Conservation (phyloP, 257 asterid genomes). For the Nemophila menziesii region DNA sequence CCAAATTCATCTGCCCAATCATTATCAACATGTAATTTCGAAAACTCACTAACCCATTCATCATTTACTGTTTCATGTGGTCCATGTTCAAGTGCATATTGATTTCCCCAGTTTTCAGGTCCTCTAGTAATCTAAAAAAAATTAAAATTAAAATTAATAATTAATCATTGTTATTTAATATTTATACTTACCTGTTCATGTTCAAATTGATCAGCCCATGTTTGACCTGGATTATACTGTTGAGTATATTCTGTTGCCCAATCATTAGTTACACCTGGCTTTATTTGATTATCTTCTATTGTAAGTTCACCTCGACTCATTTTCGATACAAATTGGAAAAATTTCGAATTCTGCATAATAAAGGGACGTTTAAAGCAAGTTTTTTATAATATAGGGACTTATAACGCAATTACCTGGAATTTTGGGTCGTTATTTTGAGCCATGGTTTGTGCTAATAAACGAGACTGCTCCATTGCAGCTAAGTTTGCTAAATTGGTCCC, state of each 20-base stretch:
- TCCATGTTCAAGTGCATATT: constrained; percentile 63
- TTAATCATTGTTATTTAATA: background rate
- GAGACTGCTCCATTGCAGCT: constrained; percentile 89
- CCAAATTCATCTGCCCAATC: constrained; percentile 96
- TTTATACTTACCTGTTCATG: constrained; percentile 66
- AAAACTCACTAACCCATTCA: constrained; percentile 89
- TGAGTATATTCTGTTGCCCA: constrained; percentile 91
- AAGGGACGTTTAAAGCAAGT: too few species aligned
- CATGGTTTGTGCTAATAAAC: constrained; percentile 82
- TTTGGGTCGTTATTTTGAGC: constrained; percentile 93
- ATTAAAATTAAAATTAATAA: constrained; percentile 7
- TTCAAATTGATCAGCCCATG: constrained; percentile 89
- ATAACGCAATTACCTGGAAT: too few species aligned
- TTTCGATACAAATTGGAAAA: constrained; percentile 93
- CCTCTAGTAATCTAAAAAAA: constrained; percentile 60
- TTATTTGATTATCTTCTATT: constrained; percentile 84
- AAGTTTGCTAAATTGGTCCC: constrained; percentile 42
- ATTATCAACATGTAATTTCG: constrained; percentile 70
- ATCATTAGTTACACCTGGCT: constrained; percentile 74
- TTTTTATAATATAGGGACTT: too few species aligned
- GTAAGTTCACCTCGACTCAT: constrained; percentile 98
- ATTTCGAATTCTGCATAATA: constrained; percentile 85
- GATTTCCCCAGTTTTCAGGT: constrained; percentile 79
- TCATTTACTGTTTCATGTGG: constrained; percentile 45
- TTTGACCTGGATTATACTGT: constrained; percentile 61